Percentiles rank a stretch among this genome's conserved stretches.
Evolutionary conservation across 2,329 filamentous ascomycete species (phyloP).

Genomic region (Paraphaeosphaeria sporulosa): DNA sequence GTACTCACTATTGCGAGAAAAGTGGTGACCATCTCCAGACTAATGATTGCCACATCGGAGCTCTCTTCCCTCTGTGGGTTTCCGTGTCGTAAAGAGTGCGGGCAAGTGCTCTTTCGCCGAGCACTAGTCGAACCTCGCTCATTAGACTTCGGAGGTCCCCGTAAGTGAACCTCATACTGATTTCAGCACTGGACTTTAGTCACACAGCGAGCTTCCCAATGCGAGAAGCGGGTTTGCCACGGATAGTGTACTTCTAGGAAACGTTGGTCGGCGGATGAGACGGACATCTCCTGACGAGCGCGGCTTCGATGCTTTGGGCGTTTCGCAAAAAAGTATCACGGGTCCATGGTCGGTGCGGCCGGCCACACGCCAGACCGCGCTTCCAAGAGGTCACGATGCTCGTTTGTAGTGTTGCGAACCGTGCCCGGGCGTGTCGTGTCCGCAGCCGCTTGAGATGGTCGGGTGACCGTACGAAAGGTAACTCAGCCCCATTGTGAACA

Average conservation of each 20-base stretch:
- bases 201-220: not conserved
- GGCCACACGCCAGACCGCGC: constrained; percentile 6
- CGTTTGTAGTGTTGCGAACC: constrained; percentile 34
- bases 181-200: not conserved
- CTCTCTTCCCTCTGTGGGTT: not conserved
- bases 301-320: not conserved
- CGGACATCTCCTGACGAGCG: not conserved
- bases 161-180: not conserved
- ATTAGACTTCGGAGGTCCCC: not conserved
- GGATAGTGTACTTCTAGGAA: not conserved
- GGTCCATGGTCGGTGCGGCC: constrained; percentile 25
- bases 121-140: not conserved
- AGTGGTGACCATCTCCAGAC: not conserved
- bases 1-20: too few species aligned
- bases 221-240: not conserved
- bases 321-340: constrained; percentile 19
- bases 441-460: constrained; percentile 18
- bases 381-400: constrained; percentile 41
- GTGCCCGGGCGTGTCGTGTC: constrained; percentile 29
- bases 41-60: not conserved
- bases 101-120: too few species aligned
- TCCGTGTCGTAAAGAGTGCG: not conserved
- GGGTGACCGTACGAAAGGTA: constrained; percentile 27
- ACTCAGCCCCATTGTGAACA: constrained; percentile 23
- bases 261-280: not conserved